phyloP scores from a whole-genome alignment of 78 protist species.

The Mantamonas sphyraenae region DNA sequence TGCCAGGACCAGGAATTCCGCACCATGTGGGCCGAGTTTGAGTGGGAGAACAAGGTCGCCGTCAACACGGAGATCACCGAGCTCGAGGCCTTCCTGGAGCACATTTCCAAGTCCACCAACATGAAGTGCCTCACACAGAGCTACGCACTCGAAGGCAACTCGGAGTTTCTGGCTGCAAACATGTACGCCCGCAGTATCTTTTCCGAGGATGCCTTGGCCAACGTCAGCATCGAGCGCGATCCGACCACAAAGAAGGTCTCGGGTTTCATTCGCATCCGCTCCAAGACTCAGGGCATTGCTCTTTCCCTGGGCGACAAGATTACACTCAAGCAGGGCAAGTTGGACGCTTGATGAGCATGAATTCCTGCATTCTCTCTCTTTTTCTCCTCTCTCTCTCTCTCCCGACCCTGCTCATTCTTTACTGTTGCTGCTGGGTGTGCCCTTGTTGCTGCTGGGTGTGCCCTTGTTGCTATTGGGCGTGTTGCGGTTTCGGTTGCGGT shows the following conservation, averaged over 20 bases:
- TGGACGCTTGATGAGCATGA: background rate
- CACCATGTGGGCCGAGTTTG: constrained; percentile 93
- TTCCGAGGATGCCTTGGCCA: constrained; percentile 92
- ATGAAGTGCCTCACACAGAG: constrained; percentile 82
- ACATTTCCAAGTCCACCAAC: constrained; percentile 76
- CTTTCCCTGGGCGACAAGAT: constrained; percentile 91
- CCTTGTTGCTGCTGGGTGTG: background rate
- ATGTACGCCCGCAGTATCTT: constrained; percentile 83
- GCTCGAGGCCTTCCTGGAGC: constrained; percentile 64
- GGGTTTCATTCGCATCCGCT: constrained; percentile 88
- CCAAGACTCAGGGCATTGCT: constrained; percentile 94
- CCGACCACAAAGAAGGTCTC: constrained; percentile 47
- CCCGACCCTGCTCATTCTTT: background rate
- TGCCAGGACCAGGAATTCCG: constrained; percentile 75
- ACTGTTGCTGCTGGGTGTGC: background rate
- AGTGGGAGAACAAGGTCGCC: constrained; percentile 94
- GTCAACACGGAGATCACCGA: constrained; percentile 50
- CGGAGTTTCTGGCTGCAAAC: constrained; percentile 88
- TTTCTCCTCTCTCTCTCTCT: background rate
- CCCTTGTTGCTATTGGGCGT: background rate
- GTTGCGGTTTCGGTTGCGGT: background rate
- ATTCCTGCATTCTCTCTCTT: background rate
- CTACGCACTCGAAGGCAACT: constrained; percentile 64
- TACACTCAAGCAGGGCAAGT: constrained; percentile 41
- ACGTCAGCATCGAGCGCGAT: constrained; percentile 69